phyloP scores from a whole-genome alignment of 495 filamentous ascomycete species.

The Lasiosphaeriaceae sp. region DNA sequence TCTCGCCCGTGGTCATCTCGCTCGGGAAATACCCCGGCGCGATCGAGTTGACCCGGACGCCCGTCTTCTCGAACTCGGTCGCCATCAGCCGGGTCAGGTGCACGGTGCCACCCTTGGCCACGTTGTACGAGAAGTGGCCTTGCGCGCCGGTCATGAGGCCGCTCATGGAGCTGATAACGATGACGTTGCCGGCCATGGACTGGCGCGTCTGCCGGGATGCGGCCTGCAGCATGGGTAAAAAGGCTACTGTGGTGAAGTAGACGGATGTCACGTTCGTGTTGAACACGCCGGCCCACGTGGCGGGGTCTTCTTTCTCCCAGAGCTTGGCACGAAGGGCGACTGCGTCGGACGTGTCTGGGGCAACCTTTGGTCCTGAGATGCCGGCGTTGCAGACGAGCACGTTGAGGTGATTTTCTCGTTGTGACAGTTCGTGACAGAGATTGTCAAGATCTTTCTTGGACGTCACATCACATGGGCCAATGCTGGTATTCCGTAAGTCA shows the following conservation, averaged over 20 bases:
- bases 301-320: constrained; percentile 36
- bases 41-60: constrained; percentile 57
- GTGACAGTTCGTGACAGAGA: constrained; percentile 40
- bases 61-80: constrained; percentile 48
- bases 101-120: constrained; percentile 54
- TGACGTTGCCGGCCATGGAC: constrained; percentile 5
- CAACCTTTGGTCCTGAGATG: constrained; percentile 35
- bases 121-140: constrained; percentile 54
- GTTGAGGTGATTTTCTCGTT: constrained; percentile 46
- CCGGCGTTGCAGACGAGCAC: constrained; percentile 62
- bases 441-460: constrained; percentile 53
- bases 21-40: constrained; percentile 60
- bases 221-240: constrained; percentile 53
- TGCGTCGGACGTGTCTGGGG: constrained; percentile 29
- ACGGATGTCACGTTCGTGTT: constrained; percentile 55
- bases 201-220: constrained; percentile 39
- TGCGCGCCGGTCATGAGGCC: constrained; percentile 49
- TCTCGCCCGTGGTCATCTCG: constrained; percentile 39
- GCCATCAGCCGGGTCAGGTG: constrained; percentile 59
- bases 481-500: constrained; percentile 6
- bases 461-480: constrained; percentile 55
- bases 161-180: constrained; percentile 52
- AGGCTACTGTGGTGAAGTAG: constrained; percentile 58
- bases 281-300: constrained; percentile 49
- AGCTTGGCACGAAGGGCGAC: constrained; percentile 47